Percentiles rank a stretch among this genome's conserved stretches.
Conservation (phyloP, 257 asterid genomes). For the Agastache rugosa region DNA sequence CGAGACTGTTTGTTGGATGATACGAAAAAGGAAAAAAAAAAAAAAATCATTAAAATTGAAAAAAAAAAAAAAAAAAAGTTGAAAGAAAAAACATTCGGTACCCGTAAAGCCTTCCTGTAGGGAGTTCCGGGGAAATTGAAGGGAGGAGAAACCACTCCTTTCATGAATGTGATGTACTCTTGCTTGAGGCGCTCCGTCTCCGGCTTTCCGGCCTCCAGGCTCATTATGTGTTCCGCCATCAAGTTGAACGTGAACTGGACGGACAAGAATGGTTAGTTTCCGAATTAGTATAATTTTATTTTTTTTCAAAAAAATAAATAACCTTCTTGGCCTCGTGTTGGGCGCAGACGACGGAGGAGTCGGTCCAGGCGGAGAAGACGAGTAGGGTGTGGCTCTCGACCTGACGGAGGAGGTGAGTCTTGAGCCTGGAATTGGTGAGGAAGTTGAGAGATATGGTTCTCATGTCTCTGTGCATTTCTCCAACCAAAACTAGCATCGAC, state of each 20-base stretch:
- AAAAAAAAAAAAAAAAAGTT: too few species aligned
- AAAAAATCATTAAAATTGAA: background rate
- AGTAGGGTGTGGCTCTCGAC: conserved; percentile 80
- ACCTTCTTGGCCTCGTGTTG: conserved; percentile 97
- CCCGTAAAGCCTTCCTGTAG: conserved; percentile 80
- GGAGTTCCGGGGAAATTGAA: conserved; percentile 95
- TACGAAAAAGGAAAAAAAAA: background rate
- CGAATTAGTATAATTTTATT: too few species aligned
- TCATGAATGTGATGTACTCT: conserved; percentile 93
- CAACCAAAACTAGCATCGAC: conserved; percentile 93
- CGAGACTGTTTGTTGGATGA: conserved; percentile 71
- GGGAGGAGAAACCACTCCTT: conserved; percentile 96
- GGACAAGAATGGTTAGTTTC: too few species aligned
- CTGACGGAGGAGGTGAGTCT: conserved; percentile 66
- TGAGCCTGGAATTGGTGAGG: conserved; percentile 75
- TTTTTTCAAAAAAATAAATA: too few species aligned
- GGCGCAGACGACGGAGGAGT: conserved; percentile 60
- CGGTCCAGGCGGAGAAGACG: conserved; percentile 70
- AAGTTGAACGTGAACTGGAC: conserved; percentile 84
- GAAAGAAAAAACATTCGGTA: conserved; percentile 17
- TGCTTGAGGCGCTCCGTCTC: conserved; percentile 79
- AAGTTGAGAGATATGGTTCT: conserved; percentile 81
- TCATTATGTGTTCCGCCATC: conserved; percentile 95
- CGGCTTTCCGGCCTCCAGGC: conserved; percentile 73
- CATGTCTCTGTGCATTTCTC: conserved; percentile 96